Evolutionary conservation across 345 rosid species (phyloP).

Genomic region (Pseudoturritis turrita): DNA sequence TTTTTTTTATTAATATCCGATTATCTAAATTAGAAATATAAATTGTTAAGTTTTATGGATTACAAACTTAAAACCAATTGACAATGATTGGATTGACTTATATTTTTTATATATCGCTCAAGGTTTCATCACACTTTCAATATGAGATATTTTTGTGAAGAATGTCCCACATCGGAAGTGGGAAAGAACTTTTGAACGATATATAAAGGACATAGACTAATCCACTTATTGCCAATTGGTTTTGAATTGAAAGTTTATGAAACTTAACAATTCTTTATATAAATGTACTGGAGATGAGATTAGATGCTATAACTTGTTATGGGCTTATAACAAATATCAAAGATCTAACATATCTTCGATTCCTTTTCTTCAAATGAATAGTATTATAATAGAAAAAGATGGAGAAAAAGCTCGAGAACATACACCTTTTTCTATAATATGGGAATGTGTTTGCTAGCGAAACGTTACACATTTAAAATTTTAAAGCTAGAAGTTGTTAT

Average conservation of each 20-base stretch:
- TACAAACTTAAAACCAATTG: too few relatives aligned
- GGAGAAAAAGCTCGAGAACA: conserved; percentile 16
- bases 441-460: conserved; percentile 18
- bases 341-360: not conserved
- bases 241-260: too few relatives aligned
- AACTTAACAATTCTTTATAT: too few relatives aligned
- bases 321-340: conserved; percentile 3
- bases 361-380: not conserved
- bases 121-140: too few relatives aligned
- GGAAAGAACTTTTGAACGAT: too few relatives aligned
- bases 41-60: too few relatives aligned
- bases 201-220: too few relatives aligned
- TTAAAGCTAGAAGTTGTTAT: conserved; percentile 30
- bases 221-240: too few relatives aligned
- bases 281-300: not conserved
- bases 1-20: not conserved
- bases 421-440: conserved; percentile 5
- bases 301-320: not conserved
- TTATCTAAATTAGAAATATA: not conserved
- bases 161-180: too few relatives aligned
- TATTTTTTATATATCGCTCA: too few relatives aligned
- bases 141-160: too few relatives aligned
- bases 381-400: not conserved
- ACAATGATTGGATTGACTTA: too few relatives aligned
- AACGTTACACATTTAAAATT: not conserved